Base-by-base conservation (phyloP, 2,329 filamentous ascomycete species). In the Emmonsiellopsis sp. region DNA sequence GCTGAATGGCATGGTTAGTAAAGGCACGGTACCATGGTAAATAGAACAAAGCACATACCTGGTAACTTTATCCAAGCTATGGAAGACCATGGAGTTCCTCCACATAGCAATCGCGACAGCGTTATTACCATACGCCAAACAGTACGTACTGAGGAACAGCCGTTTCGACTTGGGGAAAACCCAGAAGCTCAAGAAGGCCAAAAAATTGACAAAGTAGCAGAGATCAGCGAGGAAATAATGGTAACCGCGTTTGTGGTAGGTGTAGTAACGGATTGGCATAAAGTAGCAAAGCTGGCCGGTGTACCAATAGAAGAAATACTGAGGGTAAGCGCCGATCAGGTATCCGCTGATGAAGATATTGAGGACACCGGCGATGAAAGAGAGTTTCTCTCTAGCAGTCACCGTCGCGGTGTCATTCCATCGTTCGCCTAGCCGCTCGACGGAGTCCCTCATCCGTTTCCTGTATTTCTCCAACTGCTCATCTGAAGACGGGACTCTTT, bases 321-420 rank as follows among this genome's bases (percentile, higher is more conserved):
- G 78, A 0, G 93, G 90, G 62, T 79, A 85, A 32, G 83, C 89
- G 56, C 93, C 93, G 51, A 98, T 87, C 46, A 98, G 76, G 69
- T 95, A 97, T 54, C 92, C 93, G 60, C 89, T 95, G 67, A 97
- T 84, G 72, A 98, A 95, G 69, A 98, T 93, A 73, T 98, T 98
- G 74, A 96, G 82, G 61, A 96, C 91, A 63, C 90, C 93, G 56
- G 84, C 92, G 58, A 98, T 96, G 71, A 98, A 98, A 5, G 92
- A 91, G 48, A 94, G 76, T 78, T 98, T 98, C 74, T 98, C 93
- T 55, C 91, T 84, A 49, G 88, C 72, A 1, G 90, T 96, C 62
- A 98, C 90, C 7, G 83, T 85, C 64, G 89, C 89, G 15, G 87
- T 89, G 65, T 95, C 87, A 66, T 88, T 93, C 91, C 92, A 98